Percentiles rank a stretch among this genome's conserved stretches.
These are phyloP conservation scores for Collybia mongolica DNA, from an alignment of 768 basidiomycete genomes.

Conservation along the genomic window DNA sequence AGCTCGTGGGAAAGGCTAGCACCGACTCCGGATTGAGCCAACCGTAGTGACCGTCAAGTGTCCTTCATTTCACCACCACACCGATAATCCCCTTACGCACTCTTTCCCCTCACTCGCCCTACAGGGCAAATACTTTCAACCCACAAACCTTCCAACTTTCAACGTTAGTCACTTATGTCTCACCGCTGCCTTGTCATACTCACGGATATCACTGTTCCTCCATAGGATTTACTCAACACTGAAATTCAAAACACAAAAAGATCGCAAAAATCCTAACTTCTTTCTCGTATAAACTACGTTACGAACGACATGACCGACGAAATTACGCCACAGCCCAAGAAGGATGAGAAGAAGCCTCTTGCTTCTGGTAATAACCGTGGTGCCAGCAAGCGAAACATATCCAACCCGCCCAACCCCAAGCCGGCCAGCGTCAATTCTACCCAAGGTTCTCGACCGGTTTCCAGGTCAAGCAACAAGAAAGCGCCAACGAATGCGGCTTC, in stretches of 20 bases:
- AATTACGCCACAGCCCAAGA: slow-evolving; percentile 59
- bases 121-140: slow-evolving; percentile 72
- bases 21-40: slow-evolving; percentile 23
- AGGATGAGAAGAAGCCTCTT: slow-evolving; percentile 71
- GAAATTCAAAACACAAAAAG: slow-evolving; percentile 41
- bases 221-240: slow-evolving; percentile 29
- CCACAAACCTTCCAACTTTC: slow-evolving; percentile 11
- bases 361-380: slow-evolving; percentile 49
- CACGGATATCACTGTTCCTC: slow-evolving; percentile 2
- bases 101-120: slow-evolving; percentile 80
- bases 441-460: slow-evolving; percentile 57
- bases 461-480: slow-evolving; percentile 69
- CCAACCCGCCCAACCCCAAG: slow-evolving; percentile 45
- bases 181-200: too few relatives aligned
- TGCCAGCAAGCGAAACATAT: slow-evolving; percentile 53
- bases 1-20: slow-evolving; percentile 39
- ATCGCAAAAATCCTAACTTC: slow-evolving; percentile 49
- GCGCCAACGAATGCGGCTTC: slow-evolving; percentile 35
- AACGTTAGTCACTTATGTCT: slow-evolving; percentile 4
- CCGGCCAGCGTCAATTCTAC: slow-evolving; percentile 39
- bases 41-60: slow-evolving; percentile 36
- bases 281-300: slow-evolving; percentile 44
- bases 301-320: slow-evolving; percentile 92
- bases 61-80: slow-evolving; percentile 48
- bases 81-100: slow-evolving; percentile 44